phyloP scores from a whole-genome alignment of 257 asterid genomes.

The Solanum ossicruentum region DNA sequence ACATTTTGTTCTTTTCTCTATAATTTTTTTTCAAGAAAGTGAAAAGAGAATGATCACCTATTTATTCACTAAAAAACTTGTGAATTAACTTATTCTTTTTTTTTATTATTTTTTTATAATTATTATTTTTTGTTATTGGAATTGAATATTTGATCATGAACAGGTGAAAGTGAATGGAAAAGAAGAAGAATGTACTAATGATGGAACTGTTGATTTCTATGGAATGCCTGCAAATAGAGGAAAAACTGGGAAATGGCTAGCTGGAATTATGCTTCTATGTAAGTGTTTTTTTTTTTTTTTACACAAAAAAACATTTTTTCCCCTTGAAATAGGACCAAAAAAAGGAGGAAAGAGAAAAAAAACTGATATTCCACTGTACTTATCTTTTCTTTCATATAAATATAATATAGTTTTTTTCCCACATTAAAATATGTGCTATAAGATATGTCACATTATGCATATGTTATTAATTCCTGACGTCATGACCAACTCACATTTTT shows the following conservation, averaged over 20 bases:
- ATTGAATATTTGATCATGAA: neutral
- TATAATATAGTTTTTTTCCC: too few relatives aligned
- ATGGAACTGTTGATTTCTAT: conserved; percentile 69
- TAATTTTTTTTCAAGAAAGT: neutral
- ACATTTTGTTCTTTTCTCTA: neutral
- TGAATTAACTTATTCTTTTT: neutral
- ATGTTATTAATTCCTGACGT: neutral
- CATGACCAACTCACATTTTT: neutral
- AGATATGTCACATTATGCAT: conserved; percentile 9
- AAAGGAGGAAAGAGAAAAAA: neutral
- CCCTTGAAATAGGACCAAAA: neutral
- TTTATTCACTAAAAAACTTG: neutral
- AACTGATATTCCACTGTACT: conserved; percentile 6
- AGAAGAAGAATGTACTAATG: conserved; percentile 35
- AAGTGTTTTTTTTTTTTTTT: conserved; percentile 1
- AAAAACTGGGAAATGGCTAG: conserved; percentile 56
- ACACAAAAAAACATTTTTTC: neutral
- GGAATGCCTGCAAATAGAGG: conserved; percentile 55
- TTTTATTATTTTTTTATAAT: neutral
- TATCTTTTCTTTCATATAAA: conserved; percentile 1
- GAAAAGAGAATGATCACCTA: neutral
- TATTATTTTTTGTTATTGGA: neutral
- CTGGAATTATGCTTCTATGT: conserved; percentile 64
- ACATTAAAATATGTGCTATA: neutral
- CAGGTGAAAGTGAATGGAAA: conserved; percentile 32